A percentile compares a stretch with the other conserved stretches of the same genome.
These are phyloP conservation scores for Mycena pura DNA, from an alignment of 768 basidiomycete species.

Conservation along the genomic window DNA sequence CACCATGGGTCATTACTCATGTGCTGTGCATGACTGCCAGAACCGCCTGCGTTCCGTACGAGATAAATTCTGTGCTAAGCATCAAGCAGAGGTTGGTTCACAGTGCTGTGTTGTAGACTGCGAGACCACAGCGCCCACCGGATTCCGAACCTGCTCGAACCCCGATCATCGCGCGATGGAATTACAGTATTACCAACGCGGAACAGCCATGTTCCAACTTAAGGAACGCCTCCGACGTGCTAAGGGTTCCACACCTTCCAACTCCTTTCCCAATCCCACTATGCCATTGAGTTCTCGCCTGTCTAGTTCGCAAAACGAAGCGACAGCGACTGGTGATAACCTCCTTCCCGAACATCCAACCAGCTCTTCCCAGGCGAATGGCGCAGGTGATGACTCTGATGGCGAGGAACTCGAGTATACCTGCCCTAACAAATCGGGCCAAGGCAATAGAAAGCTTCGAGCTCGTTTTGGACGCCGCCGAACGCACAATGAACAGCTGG, in stretches of 20 bases:
- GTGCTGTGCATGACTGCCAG: no score
- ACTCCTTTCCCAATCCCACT: neutral
- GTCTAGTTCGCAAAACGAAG: neutral
- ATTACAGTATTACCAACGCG: neutral
- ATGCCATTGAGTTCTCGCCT: neutral
- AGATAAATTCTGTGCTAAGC: neutral
- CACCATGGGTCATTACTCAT: no score
- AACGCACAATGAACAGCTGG: slow-evolving; percentile 32
- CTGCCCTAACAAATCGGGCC: neutral
- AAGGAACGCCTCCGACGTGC: neutral
- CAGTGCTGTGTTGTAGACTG: neutral
- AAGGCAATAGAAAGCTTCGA: neutral
- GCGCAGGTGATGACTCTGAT: neutral
- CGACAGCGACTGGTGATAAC: neutral
- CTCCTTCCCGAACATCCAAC: neutral
- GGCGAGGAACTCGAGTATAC: slow-evolving; percentile 16
- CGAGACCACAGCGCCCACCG: neutral
- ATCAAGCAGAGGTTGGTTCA: slow-evolving; percentile 3
- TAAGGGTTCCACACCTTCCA: neutral
- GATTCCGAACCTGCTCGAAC: neutral
- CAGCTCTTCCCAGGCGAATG: no score
- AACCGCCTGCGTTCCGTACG: no score
- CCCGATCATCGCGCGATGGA: neutral
- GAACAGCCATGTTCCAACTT: neutral
- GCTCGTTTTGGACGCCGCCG: neutral